Base-by-base conservation (phyloP, 2,329 filamentous ascomycete species). In the Botrytis squamosa region DNA sequence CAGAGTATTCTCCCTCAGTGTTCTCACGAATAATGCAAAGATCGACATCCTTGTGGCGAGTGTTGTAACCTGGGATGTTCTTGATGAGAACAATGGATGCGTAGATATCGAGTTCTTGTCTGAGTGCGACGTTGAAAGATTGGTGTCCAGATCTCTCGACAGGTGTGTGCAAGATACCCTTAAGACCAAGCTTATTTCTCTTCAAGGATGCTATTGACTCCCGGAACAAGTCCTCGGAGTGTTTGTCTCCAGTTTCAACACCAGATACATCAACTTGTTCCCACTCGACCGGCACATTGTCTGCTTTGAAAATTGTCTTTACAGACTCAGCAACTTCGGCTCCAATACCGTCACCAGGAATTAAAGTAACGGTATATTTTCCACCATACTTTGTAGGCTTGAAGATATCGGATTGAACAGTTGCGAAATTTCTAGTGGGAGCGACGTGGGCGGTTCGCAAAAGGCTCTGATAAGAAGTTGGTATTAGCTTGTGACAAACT, bases 11-110 rank as follows among this genome's bases (percentile, higher is more conserved):
- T 82, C 96, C 96, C 89, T 99, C 96, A 83, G 96, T 99, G 89
- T 99, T 99, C 89, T 99, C 96, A 86, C 96, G 96, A 86, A 99
- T 98, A 85, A 99, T 98, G 91, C 95, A 97, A 80, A 98, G 90
- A 84, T 99, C 96, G 84, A 99, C 93, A 85, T 96, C 90, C 85
- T 97, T 92, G 89, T 99, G 96, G 84, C 96, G 94, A 77, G 96
- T 99, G 86, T 96, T 86, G 88, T 98, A 98, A 82, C 96, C 96
- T 80, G 96, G 96, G 82, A 99, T 98, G 89, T 99, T 99, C 92
- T 98, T 98, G 89, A 99, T 95, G 79, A 98, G 89, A 82, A 94
- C 93, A 83, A 99, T 96, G 78, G 93, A 97, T 83, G 96, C 96
- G 87, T 98, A 99, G 85, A 99, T 98, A 86, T 99, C 96, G 83